phyloP scores from a whole-genome alignment of 2,329 filamentous ascomycete species.

The Apiospora pterosperma region DNA sequence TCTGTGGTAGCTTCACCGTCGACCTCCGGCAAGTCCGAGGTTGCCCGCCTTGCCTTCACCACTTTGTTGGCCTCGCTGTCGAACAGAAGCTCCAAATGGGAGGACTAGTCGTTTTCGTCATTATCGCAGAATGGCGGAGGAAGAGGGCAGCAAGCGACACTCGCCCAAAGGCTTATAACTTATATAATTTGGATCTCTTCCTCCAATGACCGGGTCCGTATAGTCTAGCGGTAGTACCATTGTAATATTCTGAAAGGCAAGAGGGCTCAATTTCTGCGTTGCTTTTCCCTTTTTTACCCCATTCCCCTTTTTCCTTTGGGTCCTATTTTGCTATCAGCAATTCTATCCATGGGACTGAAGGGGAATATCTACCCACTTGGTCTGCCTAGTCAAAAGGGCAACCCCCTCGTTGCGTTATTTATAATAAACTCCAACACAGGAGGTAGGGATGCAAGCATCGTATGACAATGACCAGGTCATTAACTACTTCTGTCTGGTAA shows the following conservation, averaged over 20 bases:
- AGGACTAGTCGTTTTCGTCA: neutral
- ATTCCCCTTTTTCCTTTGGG: neutral
- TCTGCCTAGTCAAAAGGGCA: too few relatives aligned
- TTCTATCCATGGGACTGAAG: neutral
- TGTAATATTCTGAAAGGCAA: neutral
- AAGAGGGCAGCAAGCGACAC: neutral
- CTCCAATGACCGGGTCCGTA: neutral
- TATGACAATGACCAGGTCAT: neutral
- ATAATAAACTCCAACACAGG: neutral
- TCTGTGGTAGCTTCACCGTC: neutral
- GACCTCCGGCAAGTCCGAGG: neutral
- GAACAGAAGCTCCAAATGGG: neutral
- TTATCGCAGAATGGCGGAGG: too few relatives aligned
- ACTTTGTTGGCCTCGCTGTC: neutral
- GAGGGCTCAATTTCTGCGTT: neutral
- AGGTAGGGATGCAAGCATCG: neutral
- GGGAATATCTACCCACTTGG: too few relatives aligned
- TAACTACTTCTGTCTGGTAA: neutral
- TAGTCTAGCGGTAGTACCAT: neutral
- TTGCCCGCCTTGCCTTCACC: neutral
- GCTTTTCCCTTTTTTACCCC: neutral
- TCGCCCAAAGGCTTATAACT: neutral
- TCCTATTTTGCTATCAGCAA: neutral
- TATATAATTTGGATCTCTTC: neutral
- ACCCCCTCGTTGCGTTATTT: too few relatives aligned